phyloP scores from a whole-genome alignment of 2,329 filamentous ascomycete species.

The Cordyceps fumosorosea region DNA sequence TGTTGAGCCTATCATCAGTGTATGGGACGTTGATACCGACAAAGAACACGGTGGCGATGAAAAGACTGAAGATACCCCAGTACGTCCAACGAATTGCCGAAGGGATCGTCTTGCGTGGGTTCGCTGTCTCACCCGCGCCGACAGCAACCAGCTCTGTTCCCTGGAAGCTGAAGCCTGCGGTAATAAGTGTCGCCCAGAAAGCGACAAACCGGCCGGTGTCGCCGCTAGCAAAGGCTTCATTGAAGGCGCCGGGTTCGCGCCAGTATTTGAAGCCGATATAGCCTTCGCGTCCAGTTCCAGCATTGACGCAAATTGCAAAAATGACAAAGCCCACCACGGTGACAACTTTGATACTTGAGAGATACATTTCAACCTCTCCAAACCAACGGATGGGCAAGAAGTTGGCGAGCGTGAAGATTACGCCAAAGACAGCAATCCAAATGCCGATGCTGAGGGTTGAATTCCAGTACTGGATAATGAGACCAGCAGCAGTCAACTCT shows the following conservation, averaged over 20 bases:
- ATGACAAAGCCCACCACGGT: conserved; percentile 71
- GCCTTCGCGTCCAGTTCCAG: conserved; percentile 61
- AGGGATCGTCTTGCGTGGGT: conserved; percentile 67
- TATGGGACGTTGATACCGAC: conserved; percentile 65
- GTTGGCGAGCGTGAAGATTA: conserved; percentile 61
- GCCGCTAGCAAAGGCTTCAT: conserved; percentile 49
- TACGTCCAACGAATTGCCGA: conserved; percentile 68
- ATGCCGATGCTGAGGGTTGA: conserved; percentile 56
- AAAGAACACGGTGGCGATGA: conserved; percentile 60
- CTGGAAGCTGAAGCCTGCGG: conserved; percentile 64
- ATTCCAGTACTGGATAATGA: conserved; percentile 74
- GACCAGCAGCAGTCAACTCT: conserved; percentile 63
- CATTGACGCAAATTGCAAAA: conserved; percentile 68
- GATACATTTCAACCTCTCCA: conserved; percentile 74
- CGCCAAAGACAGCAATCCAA: conserved; percentile 69
- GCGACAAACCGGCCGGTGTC: conserved; percentile 56
- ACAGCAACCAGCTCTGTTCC: conserved; percentile 72
- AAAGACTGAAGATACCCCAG: conserved; percentile 66
- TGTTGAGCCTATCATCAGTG: conserved; percentile 47
- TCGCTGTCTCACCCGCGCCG: conserved; percentile 68
- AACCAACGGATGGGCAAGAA: conserved; percentile 66
- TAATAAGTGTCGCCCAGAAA: conserved; percentile 63
- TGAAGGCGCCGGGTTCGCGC: conserved; percentile 61
- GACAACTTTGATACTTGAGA: conserved; percentile 69
- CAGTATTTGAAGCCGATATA: conserved; percentile 70